Evolutionary conservation across 148 eudicot species (phyloP).

Genomic region (Cornus suecica): DNA sequence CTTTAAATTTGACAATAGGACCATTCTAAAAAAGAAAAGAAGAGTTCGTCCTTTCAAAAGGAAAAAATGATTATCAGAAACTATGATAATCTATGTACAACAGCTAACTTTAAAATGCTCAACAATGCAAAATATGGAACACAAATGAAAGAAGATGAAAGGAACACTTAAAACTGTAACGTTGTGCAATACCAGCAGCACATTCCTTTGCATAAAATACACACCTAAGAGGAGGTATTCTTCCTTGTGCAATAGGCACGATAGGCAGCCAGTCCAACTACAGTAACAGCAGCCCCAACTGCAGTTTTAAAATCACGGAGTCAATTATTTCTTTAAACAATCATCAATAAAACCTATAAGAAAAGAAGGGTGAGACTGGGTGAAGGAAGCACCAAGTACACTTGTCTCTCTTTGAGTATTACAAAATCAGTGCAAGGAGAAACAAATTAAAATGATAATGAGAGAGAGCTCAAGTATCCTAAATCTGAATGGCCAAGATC

Average conservation of each 20-base stretch:
- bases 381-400: no score
- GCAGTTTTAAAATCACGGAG: slow-evolving; percentile 15
- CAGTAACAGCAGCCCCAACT: slow-evolving; percentile 53
- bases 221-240: slow-evolving; percentile 33
- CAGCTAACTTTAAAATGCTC: not conserved
- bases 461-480: not conserved
- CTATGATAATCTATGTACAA: not conserved
- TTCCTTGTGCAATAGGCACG: slow-evolving; percentile 45
- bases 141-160: not conserved
- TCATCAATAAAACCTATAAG: no score
- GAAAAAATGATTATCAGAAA: not conserved
- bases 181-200: slow-evolving; percentile 5
- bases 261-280: slow-evolving; percentile 50
- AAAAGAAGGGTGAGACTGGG: no score
- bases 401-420: no score
- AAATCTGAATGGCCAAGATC: not conserved
- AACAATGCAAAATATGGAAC: not conserved
- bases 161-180: not conserved
- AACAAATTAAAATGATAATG: not conserved
- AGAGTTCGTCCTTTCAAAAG: not conserved
- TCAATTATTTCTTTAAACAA: not conserved
- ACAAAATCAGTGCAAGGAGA: no score
- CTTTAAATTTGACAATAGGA: not conserved
- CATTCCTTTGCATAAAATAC: not conserved
- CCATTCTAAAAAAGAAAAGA: not conserved